Conservation (phyloP, 2,329 filamentous ascomycete species). For the Ascochyta fabae region DNA sequence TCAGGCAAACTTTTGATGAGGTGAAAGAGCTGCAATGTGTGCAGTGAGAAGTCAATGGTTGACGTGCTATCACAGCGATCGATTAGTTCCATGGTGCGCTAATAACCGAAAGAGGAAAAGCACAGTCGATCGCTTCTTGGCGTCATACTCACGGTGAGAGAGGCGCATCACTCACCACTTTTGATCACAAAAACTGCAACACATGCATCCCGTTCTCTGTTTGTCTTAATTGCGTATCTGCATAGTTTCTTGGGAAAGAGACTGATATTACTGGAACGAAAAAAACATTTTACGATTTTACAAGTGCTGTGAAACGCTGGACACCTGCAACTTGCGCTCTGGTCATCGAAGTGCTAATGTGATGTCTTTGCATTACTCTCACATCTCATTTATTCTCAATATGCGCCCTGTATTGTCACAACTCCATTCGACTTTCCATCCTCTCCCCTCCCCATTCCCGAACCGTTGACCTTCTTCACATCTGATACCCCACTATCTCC, state of each 20-base stretch:
- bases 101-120: slow-evolving; percentile 3
- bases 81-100: slow-evolving; percentile 11
- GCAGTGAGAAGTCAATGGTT: slow-evolving; percentile 16
- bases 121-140: slow-evolving; percentile 2
- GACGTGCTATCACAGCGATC: slow-evolving; percentile 4
- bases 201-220: no score
- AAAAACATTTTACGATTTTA: no score
- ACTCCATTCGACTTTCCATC: not conserved
- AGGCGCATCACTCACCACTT: not conserved
- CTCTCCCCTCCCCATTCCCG: not conserved
- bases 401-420: not conserved
- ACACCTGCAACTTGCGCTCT: no score
- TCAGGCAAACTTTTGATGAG: slow-evolving; percentile 14
- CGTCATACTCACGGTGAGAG: slow-evolving; percentile 2
- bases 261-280: no score
- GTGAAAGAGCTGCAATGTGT: slow-evolving; percentile 11
- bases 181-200: no score
- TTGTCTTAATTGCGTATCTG: no score
- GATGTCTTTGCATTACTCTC: not conserved
- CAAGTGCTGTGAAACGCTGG: no score
- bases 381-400: not conserved
- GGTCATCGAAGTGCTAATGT: no score
- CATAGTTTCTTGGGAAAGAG: no score
- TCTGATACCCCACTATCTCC: not conserved
- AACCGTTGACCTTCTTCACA: not conserved